These are phyloP conservation scores for Hura crepitans DNA, from an alignment of 441 rosid species.

Conservation along the genomic window DNA sequence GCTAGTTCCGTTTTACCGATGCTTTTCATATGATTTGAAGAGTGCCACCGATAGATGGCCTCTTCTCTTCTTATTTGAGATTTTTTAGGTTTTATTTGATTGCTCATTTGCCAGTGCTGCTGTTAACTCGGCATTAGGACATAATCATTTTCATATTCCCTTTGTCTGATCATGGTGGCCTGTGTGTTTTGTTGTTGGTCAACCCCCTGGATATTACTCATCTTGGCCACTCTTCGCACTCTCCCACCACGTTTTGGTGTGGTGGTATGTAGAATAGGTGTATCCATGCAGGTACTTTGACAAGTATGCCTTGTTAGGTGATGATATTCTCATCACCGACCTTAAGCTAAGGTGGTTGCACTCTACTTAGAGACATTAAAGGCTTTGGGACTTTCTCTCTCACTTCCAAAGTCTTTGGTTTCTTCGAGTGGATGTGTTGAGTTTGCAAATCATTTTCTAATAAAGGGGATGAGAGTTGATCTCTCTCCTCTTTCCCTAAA, in stretches of 20 bases:
- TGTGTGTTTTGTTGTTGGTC: background rate
- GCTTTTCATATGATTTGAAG: background rate
- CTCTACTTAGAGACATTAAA: background rate
- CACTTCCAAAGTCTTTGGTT: background rate
- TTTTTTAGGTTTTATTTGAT: background rate
- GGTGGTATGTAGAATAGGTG: background rate
- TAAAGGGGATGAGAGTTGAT: background rate
- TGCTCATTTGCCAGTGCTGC: background rate
- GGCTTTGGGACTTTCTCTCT: background rate
- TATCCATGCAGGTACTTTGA: background rate
- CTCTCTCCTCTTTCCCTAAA: background rate
- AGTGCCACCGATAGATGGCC: background rate
- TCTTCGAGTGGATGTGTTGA: background rate
- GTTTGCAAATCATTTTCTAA: background rate
- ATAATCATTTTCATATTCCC: background rate
- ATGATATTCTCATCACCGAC: conserved; percentile 9
- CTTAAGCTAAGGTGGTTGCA: background rate
- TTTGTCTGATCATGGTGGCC: background rate
- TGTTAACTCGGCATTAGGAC: background rate
- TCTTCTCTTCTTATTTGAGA: background rate
- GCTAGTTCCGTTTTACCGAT: too few relatives aligned
- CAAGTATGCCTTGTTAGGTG: background rate
- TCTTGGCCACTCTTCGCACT: conserved; percentile 10
- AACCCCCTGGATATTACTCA: background rate
- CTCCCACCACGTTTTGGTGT: background rate